These are phyloP conservation scores for Xerocomus nothofagi DNA, from an alignment of 1,284 basidiomycete genomes.

Conservation along the genomic window DNA sequence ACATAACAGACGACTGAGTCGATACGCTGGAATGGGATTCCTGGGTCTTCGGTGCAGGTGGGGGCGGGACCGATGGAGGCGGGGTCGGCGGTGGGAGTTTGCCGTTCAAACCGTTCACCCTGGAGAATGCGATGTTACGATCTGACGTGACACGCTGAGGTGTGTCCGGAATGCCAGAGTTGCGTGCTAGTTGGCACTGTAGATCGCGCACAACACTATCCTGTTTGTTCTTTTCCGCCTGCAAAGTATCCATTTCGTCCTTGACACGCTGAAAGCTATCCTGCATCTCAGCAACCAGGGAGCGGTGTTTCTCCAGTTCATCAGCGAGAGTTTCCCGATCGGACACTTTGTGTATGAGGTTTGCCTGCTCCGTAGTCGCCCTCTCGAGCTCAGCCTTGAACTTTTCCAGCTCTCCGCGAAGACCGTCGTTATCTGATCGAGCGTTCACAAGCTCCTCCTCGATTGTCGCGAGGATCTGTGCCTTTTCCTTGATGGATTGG, in stretches of 20 bases:
- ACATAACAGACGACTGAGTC: conserved; percentile 55
- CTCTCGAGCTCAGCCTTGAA: conserved; percentile 61
- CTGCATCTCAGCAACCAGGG: conserved; percentile 71
- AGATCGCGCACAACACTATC: conserved; percentile 70
- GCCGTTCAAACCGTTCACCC: conserved; percentile 58
- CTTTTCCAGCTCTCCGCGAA: conserved; percentile 53
- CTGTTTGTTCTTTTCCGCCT: conserved; percentile 68
- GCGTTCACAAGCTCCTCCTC: conserved; percentile 49
- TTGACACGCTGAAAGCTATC: conserved; percentile 71
- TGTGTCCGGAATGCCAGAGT: conserved; percentile 44
- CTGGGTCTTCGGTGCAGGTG: conserved; percentile 67
- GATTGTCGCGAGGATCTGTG: conserved; percentile 44
- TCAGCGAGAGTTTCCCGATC: conserved; percentile 69
- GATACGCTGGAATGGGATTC: conserved; percentile 52
- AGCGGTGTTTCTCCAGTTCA: conserved; percentile 77
- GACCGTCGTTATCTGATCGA: conserved; percentile 51
- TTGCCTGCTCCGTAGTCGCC: conserved; percentile 57
- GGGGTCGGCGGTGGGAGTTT: conserved; percentile 89
- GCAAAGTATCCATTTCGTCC: conserved; percentile 77
- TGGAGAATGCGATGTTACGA: conserved; percentile 54
- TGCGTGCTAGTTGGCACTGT: conserved; percentile 69
- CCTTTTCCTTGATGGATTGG: conserved; percentile 51
- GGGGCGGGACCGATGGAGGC: conserved; percentile 85
- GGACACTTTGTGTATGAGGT: conserved; percentile 68
- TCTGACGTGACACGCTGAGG: conserved; percentile 52